phyloP scores from a whole-genome alignment of 345 rosid species.

The Eucalyptus marginata region DNA sequence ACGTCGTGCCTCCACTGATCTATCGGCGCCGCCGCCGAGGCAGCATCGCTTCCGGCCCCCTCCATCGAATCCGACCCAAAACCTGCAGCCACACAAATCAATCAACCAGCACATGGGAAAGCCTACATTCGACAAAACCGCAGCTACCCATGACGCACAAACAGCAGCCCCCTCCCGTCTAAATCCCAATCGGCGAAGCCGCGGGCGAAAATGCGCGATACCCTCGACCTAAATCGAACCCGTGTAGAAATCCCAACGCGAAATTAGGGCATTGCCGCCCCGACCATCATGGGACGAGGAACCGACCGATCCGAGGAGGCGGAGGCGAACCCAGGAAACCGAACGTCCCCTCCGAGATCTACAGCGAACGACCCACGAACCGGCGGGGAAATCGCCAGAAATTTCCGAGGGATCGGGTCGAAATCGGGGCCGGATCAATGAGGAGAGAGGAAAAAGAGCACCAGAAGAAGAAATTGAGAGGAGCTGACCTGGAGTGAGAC shows the following conservation, averaged over 20 bases:
- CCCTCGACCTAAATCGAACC: neutral
- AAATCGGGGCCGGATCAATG: neutral
- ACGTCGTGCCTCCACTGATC: constrained; percentile 56
- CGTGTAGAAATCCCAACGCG: neutral
- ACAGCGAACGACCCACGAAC: neutral
- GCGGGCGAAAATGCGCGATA: neutral
- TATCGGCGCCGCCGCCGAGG: constrained; percentile 45
- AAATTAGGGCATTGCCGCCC: neutral
- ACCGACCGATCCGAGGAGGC: neutral
- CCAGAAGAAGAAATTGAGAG: neutral
- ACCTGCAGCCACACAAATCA: neutral
- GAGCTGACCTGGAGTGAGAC: neutral
- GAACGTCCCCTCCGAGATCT: neutral
- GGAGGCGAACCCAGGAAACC: neutral
- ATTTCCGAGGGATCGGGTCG: neutral
- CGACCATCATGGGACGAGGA: neutral
- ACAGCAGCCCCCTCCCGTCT: neutral
- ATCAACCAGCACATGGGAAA: neutral
- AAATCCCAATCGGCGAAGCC: neutral
- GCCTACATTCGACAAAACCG: neutral
- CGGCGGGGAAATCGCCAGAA: neutral
- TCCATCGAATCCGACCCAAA: constrained; percentile 39
- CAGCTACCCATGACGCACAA: neutral
- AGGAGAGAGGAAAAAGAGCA: neutral
- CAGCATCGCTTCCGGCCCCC: constrained; percentile 55